Evolutionary conservation across 2,329 filamentous ascomycete genomes (phyloP), one percentile per base, ranked within the genome.

Genomic region (Alternaria triticimaculans): DNA sequence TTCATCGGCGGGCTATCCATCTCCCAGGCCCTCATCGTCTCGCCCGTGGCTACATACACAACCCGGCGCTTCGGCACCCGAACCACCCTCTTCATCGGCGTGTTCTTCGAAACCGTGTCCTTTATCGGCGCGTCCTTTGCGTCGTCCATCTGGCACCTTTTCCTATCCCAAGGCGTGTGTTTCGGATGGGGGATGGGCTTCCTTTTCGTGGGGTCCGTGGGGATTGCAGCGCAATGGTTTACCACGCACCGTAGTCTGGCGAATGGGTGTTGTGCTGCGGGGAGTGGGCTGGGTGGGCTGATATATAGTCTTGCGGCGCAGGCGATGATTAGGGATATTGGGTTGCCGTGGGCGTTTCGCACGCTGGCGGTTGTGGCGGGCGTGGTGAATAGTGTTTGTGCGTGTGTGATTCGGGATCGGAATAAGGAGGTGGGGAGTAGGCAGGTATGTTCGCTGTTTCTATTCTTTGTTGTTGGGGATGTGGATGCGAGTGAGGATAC

Each of bases 151-250:
- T 94, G 91, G 90, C 92, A 95, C 37, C 84, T 96, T 1, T 89
- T 94, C 61, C 84, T 95, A 0, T 87, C 86, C 6, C 92, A 95
- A 75, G 92, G 92, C 5, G 74, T 94, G 3, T 87, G 89, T 58
- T 94, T 95, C 66, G 92, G 92, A n/a, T 78, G 90, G 21, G 92
- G 92, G 4, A 90, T 95, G 86, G 92, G 92, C 0, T 90, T 94
- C 61, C 82, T 90, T 10, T 95, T 94, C 75, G 90, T 91, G 0
- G 87, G 87, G 1, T 88, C 85, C 5, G 89, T 91, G 4, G 87
- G 87, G 33, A 86, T 93, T 11, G 84, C 91, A 0, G 87, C 91
- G 2, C 91, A 94, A 76, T 94, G 91, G 91, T 94, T 94, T 73
- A 87, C 84, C 10, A 89, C 87, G 30, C 85, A 84, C 25, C 86